Percentiles rank a stretch among this genome's conserved stretches.
phyloP scores from a whole-genome alignment of 139 green algal genomes.

The Tetradesmus obliquus region DNA sequence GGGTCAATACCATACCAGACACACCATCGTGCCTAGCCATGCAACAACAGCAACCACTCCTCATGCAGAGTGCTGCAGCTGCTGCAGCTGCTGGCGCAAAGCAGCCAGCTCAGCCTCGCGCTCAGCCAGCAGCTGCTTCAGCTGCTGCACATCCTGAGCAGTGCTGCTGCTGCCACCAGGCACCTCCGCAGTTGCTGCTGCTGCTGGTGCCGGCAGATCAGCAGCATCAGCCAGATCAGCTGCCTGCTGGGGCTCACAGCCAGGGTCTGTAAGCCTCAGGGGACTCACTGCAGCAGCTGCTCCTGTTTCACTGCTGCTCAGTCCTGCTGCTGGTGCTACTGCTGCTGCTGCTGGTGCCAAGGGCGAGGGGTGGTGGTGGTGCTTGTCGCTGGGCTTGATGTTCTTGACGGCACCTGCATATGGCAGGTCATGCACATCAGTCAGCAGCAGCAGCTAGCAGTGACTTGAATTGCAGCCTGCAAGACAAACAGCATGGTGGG shows the following conservation, averaged over 20 bases:
- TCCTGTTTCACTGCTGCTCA: not conserved
- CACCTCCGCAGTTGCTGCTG: not conserved
- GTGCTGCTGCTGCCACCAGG: not conserved
- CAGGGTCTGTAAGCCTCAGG: not conserved
- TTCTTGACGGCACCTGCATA: slow-evolving; percentile 27
- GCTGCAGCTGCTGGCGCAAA: slow-evolving; percentile 32
- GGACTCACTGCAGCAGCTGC: not conserved
- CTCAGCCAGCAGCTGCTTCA: slow-evolving; percentile 13
- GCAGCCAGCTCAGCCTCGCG: slow-evolving; percentile 12
- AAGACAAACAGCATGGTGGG: no score
- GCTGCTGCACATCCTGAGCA: slow-evolving; percentile 7
- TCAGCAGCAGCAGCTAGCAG: not conserved
- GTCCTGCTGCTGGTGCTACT: not conserved
- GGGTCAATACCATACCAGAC: not conserved
- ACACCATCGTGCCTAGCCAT: not conserved
- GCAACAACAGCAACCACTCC: not conserved
- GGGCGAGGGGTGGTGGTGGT: slow-evolving; percentile 2
- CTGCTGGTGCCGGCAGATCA: not conserved
- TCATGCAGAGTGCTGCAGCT: not conserved
- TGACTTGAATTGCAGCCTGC: no score
- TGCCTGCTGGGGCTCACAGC: not conserved
- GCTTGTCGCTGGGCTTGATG: slow-evolving; percentile 23
- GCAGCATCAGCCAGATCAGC: not conserved
- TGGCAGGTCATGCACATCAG: not conserved
- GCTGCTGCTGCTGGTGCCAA: not conserved